These are phyloP conservation scores for Cynanchum wilfordii DNA, from an alignment of 257 asterid genomes.

Conservation along the genomic window DNA sequence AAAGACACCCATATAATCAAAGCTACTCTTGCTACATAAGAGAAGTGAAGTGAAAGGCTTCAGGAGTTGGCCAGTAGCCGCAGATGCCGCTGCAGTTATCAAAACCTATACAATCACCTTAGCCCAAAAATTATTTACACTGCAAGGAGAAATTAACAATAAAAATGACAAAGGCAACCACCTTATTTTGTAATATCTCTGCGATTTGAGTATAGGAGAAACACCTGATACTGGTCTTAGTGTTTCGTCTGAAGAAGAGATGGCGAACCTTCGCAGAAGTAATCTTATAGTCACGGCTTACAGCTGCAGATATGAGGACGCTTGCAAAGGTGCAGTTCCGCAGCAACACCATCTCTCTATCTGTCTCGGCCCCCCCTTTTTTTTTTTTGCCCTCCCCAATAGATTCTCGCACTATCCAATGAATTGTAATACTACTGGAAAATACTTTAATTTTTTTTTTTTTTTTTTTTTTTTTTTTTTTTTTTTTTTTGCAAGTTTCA, in stretches of 20 bases:
- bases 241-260: not conserved
- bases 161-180: not conserved
- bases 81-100: slow-evolving; percentile 66
- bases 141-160: not conserved
- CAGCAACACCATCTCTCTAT: slow-evolving; percentile 9
- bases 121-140: not conserved
- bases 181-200: slow-evolving; percentile 24
- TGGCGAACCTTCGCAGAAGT: not conserved
- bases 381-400: not conserved
- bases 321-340: slow-evolving; percentile 1
- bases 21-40: slow-evolving; percentile 42
- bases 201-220: slow-evolving; percentile 1
- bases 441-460: too few relatives aligned
- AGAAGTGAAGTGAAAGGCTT: slow-evolving; percentile 69
- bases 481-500: too few relatives aligned
- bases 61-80: slow-evolving; percentile 71
- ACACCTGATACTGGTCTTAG: not conserved
- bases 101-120: slow-evolving; percentile 42
- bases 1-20: slow-evolving; percentile 43
- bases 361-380: not conserved
- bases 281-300: not conserved
- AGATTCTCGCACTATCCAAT: too few relatives aligned
- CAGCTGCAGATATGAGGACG: not conserved
- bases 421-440: too few relatives aligned
- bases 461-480: too few relatives aligned